Evolutionary conservation across 495 filamentous ascomycete genomes (phyloP), one percentile per base, ranked within the genome.

Genomic region (Tuber borchii): DNA sequence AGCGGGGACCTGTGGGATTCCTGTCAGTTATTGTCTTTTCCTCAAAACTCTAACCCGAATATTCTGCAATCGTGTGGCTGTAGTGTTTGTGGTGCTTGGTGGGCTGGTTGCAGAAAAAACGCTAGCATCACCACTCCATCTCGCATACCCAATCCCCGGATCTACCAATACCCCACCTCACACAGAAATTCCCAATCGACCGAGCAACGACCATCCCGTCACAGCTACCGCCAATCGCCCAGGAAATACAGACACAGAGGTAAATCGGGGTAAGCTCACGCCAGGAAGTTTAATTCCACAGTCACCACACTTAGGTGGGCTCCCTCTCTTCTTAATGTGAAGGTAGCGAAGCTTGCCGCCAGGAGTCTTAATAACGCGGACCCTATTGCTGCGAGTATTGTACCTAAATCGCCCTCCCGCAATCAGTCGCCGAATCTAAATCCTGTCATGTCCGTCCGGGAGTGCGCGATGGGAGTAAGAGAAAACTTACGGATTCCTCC

Each of bases 321-420:
- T 94, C 80, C 93, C 94, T 86, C 90, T 91, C 91, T 98, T 98
- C 91, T 97, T 97, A 88, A 97, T 93, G 90, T 98, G 94, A 81
- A 97, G 93, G 84, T 97, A 91, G 84, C 94, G 92, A 79, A 97
- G 91, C 85, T 93, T 88, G 84, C 95, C 95, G 85, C 95, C 95
- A 75, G 95, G 95, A 76, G 95, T 99, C 89, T 93, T 95, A 87
- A 97, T 85, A 85, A 97, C 89, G 85, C 95, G 92, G 85, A 95
- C 93, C 87, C 93, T 93, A 92, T 99, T 97, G 84, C 93, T 95
- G 85, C 89, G 88, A 86, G 95, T 97, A 89, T 97, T 97, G 91
- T 97, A 98, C 83, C 91, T 93, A 70, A 74, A 68, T 68, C 6
- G 40, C 72, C 72, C 42, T 77, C 68, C 81, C 69, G 48, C 71